phyloP scores from a whole-genome alignment of 345 rosid species.

The Corchorus olitorius region DNA sequence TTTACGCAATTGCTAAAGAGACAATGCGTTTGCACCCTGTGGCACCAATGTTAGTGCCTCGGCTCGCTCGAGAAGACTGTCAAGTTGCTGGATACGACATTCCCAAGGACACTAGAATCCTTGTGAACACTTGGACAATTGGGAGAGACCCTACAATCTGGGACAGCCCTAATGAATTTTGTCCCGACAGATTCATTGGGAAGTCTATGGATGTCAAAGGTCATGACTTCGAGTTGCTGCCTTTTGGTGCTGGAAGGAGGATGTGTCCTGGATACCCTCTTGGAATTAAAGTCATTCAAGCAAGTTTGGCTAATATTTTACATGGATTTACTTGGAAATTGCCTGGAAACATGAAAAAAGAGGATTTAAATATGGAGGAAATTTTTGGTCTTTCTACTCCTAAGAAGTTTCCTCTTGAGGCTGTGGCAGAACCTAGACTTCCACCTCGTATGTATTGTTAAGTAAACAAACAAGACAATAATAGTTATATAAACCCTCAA shows the following conservation, averaged over 20 bases:
- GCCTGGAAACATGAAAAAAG: slow-evolving; percentile 31
- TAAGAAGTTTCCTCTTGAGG: slow-evolving; percentile 46
- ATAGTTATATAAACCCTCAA: too few species aligned
- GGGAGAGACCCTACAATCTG: slow-evolving; percentile 59
- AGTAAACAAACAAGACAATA: neutral
- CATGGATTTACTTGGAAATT: slow-evolving; percentile 66
- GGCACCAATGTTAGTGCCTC: slow-evolving; percentile 59
- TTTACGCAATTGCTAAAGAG: slow-evolving; percentile 54
- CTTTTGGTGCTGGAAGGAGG: slow-evolving; percentile 73
- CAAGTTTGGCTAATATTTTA: slow-evolving; percentile 53
- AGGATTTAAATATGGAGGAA: slow-evolving; percentile 63
- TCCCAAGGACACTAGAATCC: slow-evolving; percentile 41
- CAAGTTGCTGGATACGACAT: slow-evolving; percentile 50
- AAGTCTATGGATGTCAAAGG: slow-evolving; percentile 55
- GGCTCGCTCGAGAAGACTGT: slow-evolving; percentile 42
- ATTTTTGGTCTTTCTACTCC: slow-evolving; percentile 57
- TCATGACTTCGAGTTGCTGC: slow-evolving; percentile 55
- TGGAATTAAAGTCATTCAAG: slow-evolving; percentile 58
- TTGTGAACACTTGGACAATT: slow-evolving; percentile 56
- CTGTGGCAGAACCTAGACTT: slow-evolving; percentile 48
- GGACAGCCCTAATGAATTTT: slow-evolving; percentile 56
- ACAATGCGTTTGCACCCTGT: slow-evolving; percentile 71
- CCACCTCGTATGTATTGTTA: slow-evolving; percentile 36
- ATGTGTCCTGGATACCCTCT: slow-evolving; percentile 76
- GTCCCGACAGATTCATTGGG: slow-evolving; percentile 56